Evolutionary conservation across 2,329 filamentous ascomycete species (phyloP), one percentile per base, ranked within the genome.

Genomic region (Pseudopithomyces chartarum): DNA sequence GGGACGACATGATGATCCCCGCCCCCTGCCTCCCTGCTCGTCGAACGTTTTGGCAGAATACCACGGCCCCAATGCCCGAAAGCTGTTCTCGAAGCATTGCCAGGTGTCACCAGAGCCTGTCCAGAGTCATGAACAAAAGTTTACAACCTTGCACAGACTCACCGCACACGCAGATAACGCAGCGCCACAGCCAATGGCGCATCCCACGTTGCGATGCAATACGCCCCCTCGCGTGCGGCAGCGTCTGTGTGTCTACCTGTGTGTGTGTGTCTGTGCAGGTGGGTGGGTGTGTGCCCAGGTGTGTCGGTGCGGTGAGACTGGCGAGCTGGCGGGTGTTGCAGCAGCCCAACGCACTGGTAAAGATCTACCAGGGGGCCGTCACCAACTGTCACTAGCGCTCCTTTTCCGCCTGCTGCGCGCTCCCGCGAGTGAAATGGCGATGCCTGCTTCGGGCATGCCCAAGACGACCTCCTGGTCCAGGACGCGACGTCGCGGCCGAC

Each of bases 331-430:
- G 46, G 19, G 47, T 19, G 47, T 42, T 40, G 48, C 15, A 33
- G 48, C 8, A 43, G 48, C 48, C 48, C 48, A 43, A 43, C 17
- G 26, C 26, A n/a, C 38, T 34, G 48, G 48, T 51, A 51, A 13
- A 64, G 47, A 67, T 70, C 71, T 66, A 66, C 53, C 69, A 63
- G 66, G 65, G 68, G 68, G 66, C 64, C 63, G 64, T 60, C 56
- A 55, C 53, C 63, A 68, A 55, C 55, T 57, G 58, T 57, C 61
- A 61, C 63, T 73, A 70, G 68, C 57, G 60, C 57, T 46, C 52
- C 52, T 56, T 60, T 60, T 64, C 68, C 68, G 68, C 67, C 65
- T 71, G 66, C 56, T 56, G 32, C 46, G 67, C 62, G 63, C 26
- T 72, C 66, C 70, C 70, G 69, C 57, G 60, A 61, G 55, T 64